phyloP scores from a whole-genome alignment of 83 land plant species.

The Diphasiastrum complanatum region DNA sequence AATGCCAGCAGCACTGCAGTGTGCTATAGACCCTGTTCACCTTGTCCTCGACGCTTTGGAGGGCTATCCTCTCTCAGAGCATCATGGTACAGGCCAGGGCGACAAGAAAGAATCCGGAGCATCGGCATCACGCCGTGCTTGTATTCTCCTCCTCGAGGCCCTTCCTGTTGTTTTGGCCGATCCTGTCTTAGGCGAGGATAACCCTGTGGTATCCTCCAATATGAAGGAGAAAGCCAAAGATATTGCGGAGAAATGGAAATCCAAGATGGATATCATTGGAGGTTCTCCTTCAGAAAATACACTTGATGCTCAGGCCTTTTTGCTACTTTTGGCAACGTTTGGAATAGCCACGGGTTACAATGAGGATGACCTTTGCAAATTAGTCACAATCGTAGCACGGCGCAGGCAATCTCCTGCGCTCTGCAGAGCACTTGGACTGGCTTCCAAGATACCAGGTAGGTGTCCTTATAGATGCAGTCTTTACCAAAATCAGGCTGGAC shows the following conservation, averaged over 20 bases:
- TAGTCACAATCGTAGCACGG: conserved; percentile 5
- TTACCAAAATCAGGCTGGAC: no score
- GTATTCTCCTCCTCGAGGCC: background rate
- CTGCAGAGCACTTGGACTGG: conserved; percentile 9
- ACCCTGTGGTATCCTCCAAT: no score
- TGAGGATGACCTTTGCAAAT: conserved; percentile 7
- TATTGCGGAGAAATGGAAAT: conserved; percentile 4
- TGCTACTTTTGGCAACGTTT: conserved; percentile 9
- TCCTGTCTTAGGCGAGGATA: no score
- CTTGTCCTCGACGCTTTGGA: conserved; percentile 5
- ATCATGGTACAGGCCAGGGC: no score
- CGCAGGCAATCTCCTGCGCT: conserved; percentile 16
- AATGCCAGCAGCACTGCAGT: conserved; percentile 3
- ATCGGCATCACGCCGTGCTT: no score
- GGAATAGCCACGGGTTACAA: background rate
- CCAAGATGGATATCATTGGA: conserved; percentile 5
- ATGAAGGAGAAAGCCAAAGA: no score
- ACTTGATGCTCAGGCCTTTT: conserved; percentile 3
- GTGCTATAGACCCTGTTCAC: conserved; percentile 4
- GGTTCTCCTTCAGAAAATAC: conserved; percentile 4
- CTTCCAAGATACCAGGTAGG: conserved; percentile 12
- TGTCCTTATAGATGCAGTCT: no score
- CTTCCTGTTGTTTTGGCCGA: background rate
- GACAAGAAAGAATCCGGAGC: conserved; percentile 6
- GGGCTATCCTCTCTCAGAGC: background rate